Conservation (phyloP, 1,284 basidiomycete genomes). For the Chiua sp. region DNA sequence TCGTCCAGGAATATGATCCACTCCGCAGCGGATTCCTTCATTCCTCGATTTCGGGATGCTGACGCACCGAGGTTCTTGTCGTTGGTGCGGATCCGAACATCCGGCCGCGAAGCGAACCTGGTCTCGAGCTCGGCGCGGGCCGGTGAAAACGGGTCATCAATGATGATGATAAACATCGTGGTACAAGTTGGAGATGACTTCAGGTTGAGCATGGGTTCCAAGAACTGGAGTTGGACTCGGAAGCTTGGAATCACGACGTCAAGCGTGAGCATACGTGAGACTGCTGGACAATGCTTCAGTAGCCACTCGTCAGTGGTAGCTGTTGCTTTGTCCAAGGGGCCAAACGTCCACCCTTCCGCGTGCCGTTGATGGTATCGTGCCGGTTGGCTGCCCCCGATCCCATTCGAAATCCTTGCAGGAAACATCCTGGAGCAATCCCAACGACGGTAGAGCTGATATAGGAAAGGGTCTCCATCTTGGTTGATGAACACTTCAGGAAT, state of each 20-base stretch:
- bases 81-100: constrained; percentile 34
- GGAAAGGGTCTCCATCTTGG: constrained; percentile 63
- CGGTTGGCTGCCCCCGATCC: constrained; percentile 48
- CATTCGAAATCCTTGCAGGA: constrained; percentile 46
- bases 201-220: constrained; percentile 52
- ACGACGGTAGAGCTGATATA: constrained; percentile 64
- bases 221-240: constrained; percentile 50
- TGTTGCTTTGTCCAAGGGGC: constrained; percentile 48
- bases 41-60: constrained; percentile 36
- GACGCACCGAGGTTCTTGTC: constrained; percentile 41
- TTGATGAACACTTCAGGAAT: constrained; percentile 60
- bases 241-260: constrained; percentile 64
- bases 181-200: constrained; percentile 46
- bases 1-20: constrained; percentile 58
- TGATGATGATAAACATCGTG: constrained; percentile 61
- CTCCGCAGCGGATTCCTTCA: constrained; percentile 34
- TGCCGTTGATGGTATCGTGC: constrained; percentile 56
- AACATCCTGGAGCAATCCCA: constrained; percentile 58
- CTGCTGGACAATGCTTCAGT: constrained; percentile 22
- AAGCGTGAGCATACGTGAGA: constrained; percentile 48
- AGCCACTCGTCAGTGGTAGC: constrained; percentile 45
- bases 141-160: constrained; percentile 57
- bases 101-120: constrained; percentile 24
- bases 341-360: constrained; percentile 54
- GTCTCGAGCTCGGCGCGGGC: constrained; percentile 33